A percentile compares a stretch with the other conserved stretches of the same genome.
phyloP scores from a whole-genome alignment of 108 stramenopile genomes.

The Schizochytrium sp. region DNA sequence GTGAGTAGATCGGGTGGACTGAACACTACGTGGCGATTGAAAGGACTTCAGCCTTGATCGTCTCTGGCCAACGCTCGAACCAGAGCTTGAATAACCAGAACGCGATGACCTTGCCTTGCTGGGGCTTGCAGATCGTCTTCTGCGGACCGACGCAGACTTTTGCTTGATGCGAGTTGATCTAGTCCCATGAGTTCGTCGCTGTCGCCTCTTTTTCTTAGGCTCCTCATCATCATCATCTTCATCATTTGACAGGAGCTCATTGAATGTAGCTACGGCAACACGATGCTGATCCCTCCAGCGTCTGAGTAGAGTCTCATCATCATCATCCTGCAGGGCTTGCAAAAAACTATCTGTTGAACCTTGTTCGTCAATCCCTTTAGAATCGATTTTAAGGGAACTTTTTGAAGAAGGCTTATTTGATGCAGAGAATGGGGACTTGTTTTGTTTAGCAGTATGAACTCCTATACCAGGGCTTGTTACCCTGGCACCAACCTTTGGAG shows the following conservation, averaged over 20 bases:
- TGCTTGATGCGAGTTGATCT: too few relatives aligned
- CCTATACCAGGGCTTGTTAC: neutral
- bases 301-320: slow-evolving; percentile 37
- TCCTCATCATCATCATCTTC: neutral
- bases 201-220: neutral
- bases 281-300: slow-evolving; percentile 40
- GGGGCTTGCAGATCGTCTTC: too few relatives aligned
- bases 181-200: too few relatives aligned
- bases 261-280: slow-evolving; percentile 50
- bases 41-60: too few relatives aligned
- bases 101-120: too few relatives aligned
- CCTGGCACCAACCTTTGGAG: too few relatives aligned
- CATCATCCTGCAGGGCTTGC: slow-evolving; percentile 37
- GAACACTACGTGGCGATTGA: too few relatives aligned
- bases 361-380: neutral
- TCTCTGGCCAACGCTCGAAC: too few relatives aligned
- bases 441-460: neutral
- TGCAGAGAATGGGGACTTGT: too few relatives aligned
- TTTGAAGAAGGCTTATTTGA: neutral
- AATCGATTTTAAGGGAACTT: neutral
- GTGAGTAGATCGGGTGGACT: too few relatives aligned
- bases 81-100: too few relatives aligned
- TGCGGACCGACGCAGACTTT: too few relatives aligned
- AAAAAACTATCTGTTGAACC: slow-evolving; percentile 14
- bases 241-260: slow-evolving; percentile 10